Base-by-base conservation (phyloP, 495 filamentous ascomycete species). In the Penicillium coffeae region DNA sequence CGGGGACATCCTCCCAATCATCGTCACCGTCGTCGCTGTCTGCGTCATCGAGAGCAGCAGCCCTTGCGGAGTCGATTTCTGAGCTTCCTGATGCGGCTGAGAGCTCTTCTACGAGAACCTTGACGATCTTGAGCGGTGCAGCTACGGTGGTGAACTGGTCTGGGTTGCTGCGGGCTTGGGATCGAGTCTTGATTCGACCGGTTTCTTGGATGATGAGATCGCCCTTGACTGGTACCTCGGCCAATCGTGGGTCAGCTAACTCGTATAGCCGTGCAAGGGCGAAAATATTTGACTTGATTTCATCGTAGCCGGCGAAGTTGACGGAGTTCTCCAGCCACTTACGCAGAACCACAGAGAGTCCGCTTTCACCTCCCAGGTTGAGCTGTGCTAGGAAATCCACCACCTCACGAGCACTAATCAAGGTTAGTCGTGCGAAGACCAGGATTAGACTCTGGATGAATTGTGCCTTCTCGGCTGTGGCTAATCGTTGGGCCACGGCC, bases 311-410 rank as follows among this genome's bases (percentile, higher is more conserved):
- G 7, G 89, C 88, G 66, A 98, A 97, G 63, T 85, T 95, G 68
- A 93, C 80, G 2, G 90, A 96, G 66, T 96, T 93, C 66, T 96
- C 92, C 0, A 97, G 76, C 93, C 93, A 98, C 66, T 96, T 96
- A 68, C 82, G 76, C 51, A 98, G 68, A 12, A 98, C 93, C 2
- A 96, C 83, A 43, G 89, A 80, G 7, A 98, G 73, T 10, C 93
- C 93, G 58, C 77, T 95, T 47, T 73, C 60, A 1, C 72, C 72
- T 21, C 80, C 79, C 47, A 98, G 81, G 52, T 89, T 79, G 40
- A 95, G 84, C 47, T 89, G 83, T 19, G 85, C 83, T 30, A 98
- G 73, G 70, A 98, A 98, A 50, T 90, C 85, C 2, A 96, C 84
- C 4, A 98, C 90, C 48, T 97, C 94, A 38, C 84, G 82, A 3